phyloP scores from a whole-genome alignment of 2,329 filamentous ascomycete genomes.

The Penicillium corylophilum region DNA sequence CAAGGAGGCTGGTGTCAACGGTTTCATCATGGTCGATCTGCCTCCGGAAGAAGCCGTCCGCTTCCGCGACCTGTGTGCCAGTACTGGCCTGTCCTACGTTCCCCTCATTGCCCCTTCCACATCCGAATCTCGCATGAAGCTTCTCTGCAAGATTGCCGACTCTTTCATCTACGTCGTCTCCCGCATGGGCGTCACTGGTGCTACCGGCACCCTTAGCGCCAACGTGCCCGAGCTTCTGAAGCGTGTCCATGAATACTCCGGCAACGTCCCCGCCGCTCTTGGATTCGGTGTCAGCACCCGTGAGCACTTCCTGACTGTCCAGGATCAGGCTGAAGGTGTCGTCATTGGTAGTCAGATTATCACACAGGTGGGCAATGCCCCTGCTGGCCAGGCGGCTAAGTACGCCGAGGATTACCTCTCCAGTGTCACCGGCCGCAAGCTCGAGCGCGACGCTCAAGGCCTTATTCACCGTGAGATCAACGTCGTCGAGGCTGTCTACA shows the following conservation, averaged over 20 bases:
- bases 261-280: conserved; percentile 84
- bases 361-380: conserved; percentile 70
- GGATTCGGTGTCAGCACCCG: conserved; percentile 95
- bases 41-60: conserved; percentile 93
- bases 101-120: conserved; percentile 95
- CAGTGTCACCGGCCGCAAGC: conserved; percentile 62
- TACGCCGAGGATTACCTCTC: conserved; percentile 85
- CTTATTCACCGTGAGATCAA: conserved; percentile 64
- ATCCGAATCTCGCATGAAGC: conserved; percentile 87
- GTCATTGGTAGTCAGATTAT: conserved; percentile 97
- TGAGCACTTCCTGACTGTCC: conserved; percentile 87
- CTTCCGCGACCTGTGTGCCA: conserved; percentile 48
- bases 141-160: conserved; percentile 93
- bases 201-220: conserved; percentile 75
- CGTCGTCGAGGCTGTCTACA: conserved; percentile 66
- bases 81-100: conserved; percentile 73
- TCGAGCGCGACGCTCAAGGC: conserved; percentile 46
- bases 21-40: conserved; percentile 94
- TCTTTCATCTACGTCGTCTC: conserved; percentile 99
- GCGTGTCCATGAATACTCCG: conserved; percentile 88
- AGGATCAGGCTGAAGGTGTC: conserved; percentile 83
- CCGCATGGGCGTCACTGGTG: conserved; percentile 93
- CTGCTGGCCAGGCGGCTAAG: conserved; percentile 64
- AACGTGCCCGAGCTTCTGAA: conserved; percentile 78
- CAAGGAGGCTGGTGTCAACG: conserved; percentile 81